These are phyloP conservation scores for Tetratostichococcus sp. DNA, from an alignment of 139 green algal genomes.

Conservation along the genomic window DNA sequence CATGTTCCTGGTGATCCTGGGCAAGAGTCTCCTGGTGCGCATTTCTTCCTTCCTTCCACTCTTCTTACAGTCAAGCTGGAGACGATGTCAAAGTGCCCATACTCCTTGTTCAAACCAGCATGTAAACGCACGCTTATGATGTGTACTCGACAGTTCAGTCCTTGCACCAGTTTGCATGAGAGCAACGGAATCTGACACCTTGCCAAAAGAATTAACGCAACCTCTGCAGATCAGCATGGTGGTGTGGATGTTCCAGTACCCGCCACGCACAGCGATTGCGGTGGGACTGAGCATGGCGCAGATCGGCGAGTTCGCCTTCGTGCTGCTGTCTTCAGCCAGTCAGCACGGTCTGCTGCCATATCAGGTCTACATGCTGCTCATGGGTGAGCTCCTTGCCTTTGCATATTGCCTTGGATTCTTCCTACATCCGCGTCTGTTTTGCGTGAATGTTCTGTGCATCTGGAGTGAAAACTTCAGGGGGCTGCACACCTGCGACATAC, in stretches of 20 bases:
- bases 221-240: conserved; percentile 62
- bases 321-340: conserved; percentile 83
- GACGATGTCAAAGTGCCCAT: too few species aligned
- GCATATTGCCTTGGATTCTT: too few species aligned
- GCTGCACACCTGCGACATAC: too few species aligned
- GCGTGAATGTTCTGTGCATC: background rate
- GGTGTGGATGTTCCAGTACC: conserved; percentile 71
- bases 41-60: background rate
- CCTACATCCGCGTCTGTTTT: background rate
- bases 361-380: conserved; percentile 89
- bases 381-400: too few species aligned
- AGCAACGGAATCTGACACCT: too few species aligned
- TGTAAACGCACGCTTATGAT: too few species aligned
- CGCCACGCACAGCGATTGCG: conserved; percentile 39
- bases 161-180: too few species aligned
- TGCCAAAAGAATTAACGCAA: too few species aligned
- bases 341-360: conserved; percentile 69
- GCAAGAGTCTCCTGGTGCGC: conserved; percentile 75
- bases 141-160: too few species aligned
- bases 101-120: too few species aligned
- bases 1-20: conserved; percentile 60
- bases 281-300: conserved; percentile 86
- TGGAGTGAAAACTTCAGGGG: too few species aligned
- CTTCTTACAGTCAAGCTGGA: too few species aligned
- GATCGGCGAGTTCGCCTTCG: conserved; percentile 94